These are phyloP conservation scores for Fusarium mundagurra DNA, from an alignment of 2,329 filamentous ascomycete species.

Conservation along the genomic window DNA sequence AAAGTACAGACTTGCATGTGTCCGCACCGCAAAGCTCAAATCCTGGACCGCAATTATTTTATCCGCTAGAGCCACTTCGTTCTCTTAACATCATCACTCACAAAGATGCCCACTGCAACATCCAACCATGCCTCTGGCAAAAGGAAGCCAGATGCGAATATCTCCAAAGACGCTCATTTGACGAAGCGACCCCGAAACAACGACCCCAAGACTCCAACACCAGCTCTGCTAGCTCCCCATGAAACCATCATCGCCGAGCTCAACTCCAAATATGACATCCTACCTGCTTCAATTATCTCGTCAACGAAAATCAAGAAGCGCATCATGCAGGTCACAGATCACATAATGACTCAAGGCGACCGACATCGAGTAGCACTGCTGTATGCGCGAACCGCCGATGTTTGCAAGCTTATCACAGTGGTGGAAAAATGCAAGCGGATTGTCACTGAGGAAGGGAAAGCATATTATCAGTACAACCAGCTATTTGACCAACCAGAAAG, in stretches of 20 bases:
- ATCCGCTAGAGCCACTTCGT: constrained; percentile 5
- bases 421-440: constrained; percentile 72
- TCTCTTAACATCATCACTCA: constrained; percentile 6
- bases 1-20: constrained; percentile 8
- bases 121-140: constrained; percentile 21
- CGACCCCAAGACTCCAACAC: constrained; percentile 6
- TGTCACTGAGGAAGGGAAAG: constrained; percentile 56
- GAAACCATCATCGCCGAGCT: constrained; percentile 57
- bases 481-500: constrained; percentile 59
- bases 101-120: constrained; percentile 29
- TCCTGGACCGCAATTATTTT: constrained; percentile 35
- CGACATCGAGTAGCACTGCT: constrained; percentile 55
- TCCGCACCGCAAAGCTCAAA: constrained; percentile 30
- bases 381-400: constrained; percentile 60
- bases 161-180: not conserved
- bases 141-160: constrained; percentile 26
- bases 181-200: constrained; percentile 5
- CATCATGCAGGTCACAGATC: constrained; percentile 55
- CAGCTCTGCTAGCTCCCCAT: constrained; percentile 50
- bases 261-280: constrained; percentile 58
- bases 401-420: constrained; percentile 74
- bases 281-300: constrained; percentile 65
- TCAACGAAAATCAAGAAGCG: constrained; percentile 69
- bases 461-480: constrained; percentile 68
- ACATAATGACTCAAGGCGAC: constrained; percentile 51